Conservation (phyloP, 176 grass and related monocot genomes). For the Alloteropsis semialata region DNA sequence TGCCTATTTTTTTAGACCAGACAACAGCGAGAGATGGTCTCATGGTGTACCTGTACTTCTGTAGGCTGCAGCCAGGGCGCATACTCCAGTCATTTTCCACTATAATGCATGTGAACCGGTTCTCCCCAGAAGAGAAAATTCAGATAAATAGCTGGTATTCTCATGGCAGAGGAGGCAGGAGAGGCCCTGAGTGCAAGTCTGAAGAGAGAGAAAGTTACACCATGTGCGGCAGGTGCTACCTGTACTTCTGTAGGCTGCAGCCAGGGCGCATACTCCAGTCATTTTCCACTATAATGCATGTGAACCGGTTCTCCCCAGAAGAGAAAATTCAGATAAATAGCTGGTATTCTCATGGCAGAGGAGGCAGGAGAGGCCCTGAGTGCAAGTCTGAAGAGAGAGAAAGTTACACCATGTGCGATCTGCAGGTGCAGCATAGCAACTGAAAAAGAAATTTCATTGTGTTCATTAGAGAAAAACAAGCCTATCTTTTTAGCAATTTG, state of each 20-base stretch:
- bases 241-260: conserved; percentile 15
- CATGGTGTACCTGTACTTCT: neutral
- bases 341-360: conserved; percentile 36
- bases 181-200: neutral
- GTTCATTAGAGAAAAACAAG: neutral
- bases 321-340: conserved; percentile 2
- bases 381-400: neutral
- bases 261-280: conserved; percentile 24
- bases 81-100: conserved; percentile 39
- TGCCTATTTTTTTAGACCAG: neutral
- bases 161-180: conserved; percentile 23
- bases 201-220: neutral
- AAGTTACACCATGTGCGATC: conserved; percentile 5
- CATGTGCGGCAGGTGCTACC: neutral
- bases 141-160: conserved; percentile 14
- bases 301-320: conserved; percentile 27
- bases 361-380: neutral
- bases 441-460: neutral
- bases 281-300: conserved; percentile 48
- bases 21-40: conserved; percentile 8
- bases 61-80: conserved; percentile 21
- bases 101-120: conserved; percentile 49
- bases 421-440: neutral
- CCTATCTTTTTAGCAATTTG: conserved; percentile 3
- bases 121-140: neutral